Base-by-base conservation (phyloP, 441 rosid species). In the Bruguiera hainesii region DNA sequence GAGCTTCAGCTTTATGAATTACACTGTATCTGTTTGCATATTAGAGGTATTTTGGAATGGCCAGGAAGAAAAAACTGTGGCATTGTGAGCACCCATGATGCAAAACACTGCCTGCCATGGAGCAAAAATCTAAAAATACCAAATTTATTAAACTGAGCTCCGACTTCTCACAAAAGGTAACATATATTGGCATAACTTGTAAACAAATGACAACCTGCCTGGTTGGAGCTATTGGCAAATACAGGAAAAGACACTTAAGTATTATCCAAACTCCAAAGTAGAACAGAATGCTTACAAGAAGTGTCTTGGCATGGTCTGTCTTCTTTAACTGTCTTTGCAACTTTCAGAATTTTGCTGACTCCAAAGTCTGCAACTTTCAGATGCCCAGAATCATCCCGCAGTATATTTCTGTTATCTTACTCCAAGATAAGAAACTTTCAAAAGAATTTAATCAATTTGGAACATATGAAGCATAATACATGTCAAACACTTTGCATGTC, bases 361-460 rank as follows among this genome's bases (percentile, higher is more conserved):
- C 87, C 89, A 69, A 85, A 85, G 81, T 85, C 89, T 71, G 87
- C 87, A 78, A 85, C 89, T 82, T 85, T 85, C 74, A 85, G 81
- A 81, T 83, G 87, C 62, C 89, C 89, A 68, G 89, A 79, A 83
- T 85, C 89, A 85, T 83, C 89, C 83, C 85, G 87, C 76, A 85
- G 71, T 70, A 85, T 69, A 73, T 83, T 85, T 83, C 89, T 85
- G 89, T 83, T 81, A 71, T 76, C 89, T 84, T 80, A 79, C 74
- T 80, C 78, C 39, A 66, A 63, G 79, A 75, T 71, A 66, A 83
- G 81, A 74, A 73, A 60, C 69, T 73, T 83, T 72, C 56, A 56
- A 73, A 33, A 48, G 60, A 56, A 62, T 74, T 65, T 68, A 67
- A 67, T 67, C 63, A 79, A 56, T 73, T 67, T 63, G 73, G 58